phyloP scores from a whole-genome alignment of 768 basidiomycete genomes.

The Suillus brevipes region DNA sequence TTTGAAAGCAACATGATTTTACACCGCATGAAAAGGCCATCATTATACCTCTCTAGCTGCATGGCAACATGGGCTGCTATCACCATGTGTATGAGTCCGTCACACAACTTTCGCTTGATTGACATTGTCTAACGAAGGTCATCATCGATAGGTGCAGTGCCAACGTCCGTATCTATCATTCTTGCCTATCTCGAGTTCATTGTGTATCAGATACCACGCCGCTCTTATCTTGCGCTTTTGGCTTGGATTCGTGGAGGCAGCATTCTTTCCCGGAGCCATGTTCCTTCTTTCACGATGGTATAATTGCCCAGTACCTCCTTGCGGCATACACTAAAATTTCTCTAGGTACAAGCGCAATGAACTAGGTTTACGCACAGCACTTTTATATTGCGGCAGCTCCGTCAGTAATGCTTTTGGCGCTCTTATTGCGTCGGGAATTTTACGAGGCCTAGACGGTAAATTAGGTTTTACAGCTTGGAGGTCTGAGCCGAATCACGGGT shows the following conservation, averaged over 20 bases:
- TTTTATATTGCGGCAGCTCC: constrained; percentile 68
- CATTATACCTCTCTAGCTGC: constrained; percentile 59
- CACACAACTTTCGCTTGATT: not conserved
- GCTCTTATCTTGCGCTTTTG: constrained; percentile 70
- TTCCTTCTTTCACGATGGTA: constrained; percentile 69
- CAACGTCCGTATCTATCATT: constrained; percentile 15
- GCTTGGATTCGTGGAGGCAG: constrained; percentile 68
- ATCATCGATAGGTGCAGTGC: constrained; percentile 34
- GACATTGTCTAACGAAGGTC: constrained; percentile 1
- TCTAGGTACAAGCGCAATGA: constrained; percentile 59
- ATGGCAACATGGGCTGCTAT: constrained; percentile 72
- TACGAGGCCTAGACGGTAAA: constrained; percentile 65
- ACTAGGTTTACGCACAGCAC: constrained; percentile 63
- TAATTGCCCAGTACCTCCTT: not conserved
- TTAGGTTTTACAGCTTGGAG: constrained; percentile 73
- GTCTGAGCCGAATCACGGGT: constrained; percentile 33
- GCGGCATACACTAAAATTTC: not conserved
- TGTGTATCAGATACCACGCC: constrained; percentile 47
- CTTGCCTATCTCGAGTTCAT: too few species aligned
- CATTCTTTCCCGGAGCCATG: constrained; percentile 66
- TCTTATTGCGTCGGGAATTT: constrained; percentile 71
- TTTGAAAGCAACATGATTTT: constrained; percentile 64
- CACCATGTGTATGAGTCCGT: constrained; percentile 49
- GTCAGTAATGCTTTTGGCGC: constrained; percentile 81
- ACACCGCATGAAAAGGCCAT: constrained; percentile 63